These are phyloP conservation scores for Gnomoniopsis sp. DNA, from an alignment of 2,329 filamentous ascomycete species.

Conservation along the genomic window DNA sequence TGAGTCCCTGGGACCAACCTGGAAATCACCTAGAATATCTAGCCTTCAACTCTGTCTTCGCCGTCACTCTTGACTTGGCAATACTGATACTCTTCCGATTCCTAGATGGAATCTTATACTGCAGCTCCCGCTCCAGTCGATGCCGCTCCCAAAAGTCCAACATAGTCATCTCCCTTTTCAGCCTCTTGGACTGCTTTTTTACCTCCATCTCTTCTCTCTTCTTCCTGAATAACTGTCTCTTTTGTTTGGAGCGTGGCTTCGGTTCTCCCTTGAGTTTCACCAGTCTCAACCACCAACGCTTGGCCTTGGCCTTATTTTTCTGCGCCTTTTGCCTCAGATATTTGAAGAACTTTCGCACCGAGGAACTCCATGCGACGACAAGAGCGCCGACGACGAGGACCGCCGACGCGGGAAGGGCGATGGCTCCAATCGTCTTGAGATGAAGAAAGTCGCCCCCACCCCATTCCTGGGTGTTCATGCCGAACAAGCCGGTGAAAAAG, in stretches of 20 bases:
- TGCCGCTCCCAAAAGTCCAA: constrained; percentile 14
- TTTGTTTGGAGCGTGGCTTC: not conserved
- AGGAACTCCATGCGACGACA: constrained; percentile 3
- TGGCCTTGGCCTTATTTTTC: not conserved
- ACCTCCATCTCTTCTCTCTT: not conserved
- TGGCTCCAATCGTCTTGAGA: constrained; percentile 6
- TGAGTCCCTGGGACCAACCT: no score
- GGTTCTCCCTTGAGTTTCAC: not conserved
- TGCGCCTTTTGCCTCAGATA: not conserved
- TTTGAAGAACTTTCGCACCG: not conserved
- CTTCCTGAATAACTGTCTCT: not conserved
- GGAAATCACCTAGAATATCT: no score
- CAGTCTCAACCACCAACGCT: not conserved
- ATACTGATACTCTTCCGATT: constrained; percentile 4
- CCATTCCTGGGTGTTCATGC: constrained; percentile 21
- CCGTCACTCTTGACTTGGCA: no score
- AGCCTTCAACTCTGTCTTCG: no score
- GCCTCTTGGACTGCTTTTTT: constrained; percentile 2
- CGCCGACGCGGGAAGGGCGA: constrained; percentile 4
- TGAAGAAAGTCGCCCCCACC: constrained; percentile 2
- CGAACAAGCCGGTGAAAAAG: constrained; percentile 20
- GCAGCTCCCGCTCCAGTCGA: constrained; percentile 1
- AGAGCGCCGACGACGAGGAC: not conserved
- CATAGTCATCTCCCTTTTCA: constrained; percentile 7
- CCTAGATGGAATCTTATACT: constrained; percentile 4